phyloP scores from a whole-genome alignment of 1,284 basidiomycete genomes.

The Austroboletus rostrupii region DNA sequence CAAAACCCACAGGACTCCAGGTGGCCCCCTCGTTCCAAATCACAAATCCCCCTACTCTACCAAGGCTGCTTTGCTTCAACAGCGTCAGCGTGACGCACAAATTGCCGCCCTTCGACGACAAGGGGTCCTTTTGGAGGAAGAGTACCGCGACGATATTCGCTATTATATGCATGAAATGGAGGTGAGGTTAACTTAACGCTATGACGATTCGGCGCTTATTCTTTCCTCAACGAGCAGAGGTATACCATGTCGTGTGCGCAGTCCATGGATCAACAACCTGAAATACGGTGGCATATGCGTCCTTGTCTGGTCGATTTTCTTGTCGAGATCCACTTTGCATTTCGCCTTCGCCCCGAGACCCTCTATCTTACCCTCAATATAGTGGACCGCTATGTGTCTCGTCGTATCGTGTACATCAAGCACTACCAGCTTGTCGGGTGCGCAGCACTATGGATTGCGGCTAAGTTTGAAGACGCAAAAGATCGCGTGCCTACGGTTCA shows the following conservation, averaged over 20 bases:
- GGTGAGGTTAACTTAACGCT: conserved; percentile 51
- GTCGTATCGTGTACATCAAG: conserved; percentile 97
- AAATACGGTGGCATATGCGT: conserved; percentile 98
- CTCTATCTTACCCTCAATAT: conserved; percentile 98
- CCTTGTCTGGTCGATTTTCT: conserved; percentile 98
- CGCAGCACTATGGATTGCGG: conserved; percentile 96
- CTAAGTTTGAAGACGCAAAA: conserved; percentile 99
- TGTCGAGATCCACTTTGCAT: conserved; percentile 96
- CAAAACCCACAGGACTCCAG: conserved; percentile 59
- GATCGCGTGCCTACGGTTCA: conserved; percentile 94
- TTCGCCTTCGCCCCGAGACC: conserved; percentile 95
- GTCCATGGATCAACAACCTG: conserved; percentile 98
- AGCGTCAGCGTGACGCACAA: conserved; percentile 66
- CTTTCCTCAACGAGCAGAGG: conserved; percentile 44
- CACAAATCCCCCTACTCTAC: conserved; percentile 63
- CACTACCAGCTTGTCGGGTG: conserved; percentile 99
- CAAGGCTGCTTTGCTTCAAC: conserved; percentile 54
- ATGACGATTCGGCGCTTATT: conserved; percentile 9
- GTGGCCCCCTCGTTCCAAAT: conserved; percentile 38
- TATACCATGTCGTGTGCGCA: conserved; percentile 85
- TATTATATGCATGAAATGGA: conserved; percentile 97
- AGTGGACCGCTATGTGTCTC: conserved; percentile 98
- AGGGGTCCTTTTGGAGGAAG: conserved; percentile 79
- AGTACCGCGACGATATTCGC: conserved; percentile 91
- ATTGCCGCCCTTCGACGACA: conserved; percentile 64